phyloP scores from a whole-genome alignment of 2,329 filamentous ascomycete genomes.

The Ophiocordyceps robertsii region DNA sequence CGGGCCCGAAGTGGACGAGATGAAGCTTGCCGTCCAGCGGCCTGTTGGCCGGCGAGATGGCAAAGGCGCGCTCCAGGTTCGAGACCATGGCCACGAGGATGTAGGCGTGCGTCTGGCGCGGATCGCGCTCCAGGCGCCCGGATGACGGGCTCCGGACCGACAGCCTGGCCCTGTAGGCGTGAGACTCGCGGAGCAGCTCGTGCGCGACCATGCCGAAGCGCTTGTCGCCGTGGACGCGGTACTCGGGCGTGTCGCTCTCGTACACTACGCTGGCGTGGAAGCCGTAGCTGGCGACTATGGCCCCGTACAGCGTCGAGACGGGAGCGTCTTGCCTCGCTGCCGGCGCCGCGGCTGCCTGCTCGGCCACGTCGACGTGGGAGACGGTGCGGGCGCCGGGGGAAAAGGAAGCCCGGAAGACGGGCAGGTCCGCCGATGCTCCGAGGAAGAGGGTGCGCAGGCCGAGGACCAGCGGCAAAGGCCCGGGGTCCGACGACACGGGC shows the following conservation, averaged over 20 bases:
- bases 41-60: slow-evolving; percentile 60
- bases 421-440: slow-evolving; percentile 41
- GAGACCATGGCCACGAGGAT: slow-evolving; percentile 65
- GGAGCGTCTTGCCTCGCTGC: slow-evolving; percentile 15
- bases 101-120: slow-evolving; percentile 52
- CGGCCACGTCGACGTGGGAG: slow-evolving; percentile 15
- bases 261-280: slow-evolving; percentile 82
- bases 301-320: slow-evolving; percentile 45
- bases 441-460: slow-evolving; percentile 44
- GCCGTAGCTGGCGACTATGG: slow-evolving; percentile 80
- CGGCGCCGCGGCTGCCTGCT: not conserved
- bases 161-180: slow-evolving; percentile 34
- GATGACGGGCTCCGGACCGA: slow-evolving; percentile 12
- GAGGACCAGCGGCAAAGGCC: slow-evolving; percentile 29
- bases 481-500: slow-evolving; percentile 30
- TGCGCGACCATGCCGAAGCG: slow-evolving; percentile 77
- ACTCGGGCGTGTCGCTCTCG: slow-evolving; percentile 75
- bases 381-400: slow-evolving; percentile 40
- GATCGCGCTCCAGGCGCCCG: slow-evolving; percentile 10
- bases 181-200: slow-evolving; percentile 48
- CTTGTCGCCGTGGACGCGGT: slow-evolving; percentile 61
- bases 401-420: slow-evolving; percentile 49
- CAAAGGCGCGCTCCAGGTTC: slow-evolving; percentile 68
- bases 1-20: slow-evolving; percentile 61
- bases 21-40: slow-evolving; percentile 59